Base-by-base conservation (phyloP, 78 protist species). In the Pelomyxa schiedti region DNA sequence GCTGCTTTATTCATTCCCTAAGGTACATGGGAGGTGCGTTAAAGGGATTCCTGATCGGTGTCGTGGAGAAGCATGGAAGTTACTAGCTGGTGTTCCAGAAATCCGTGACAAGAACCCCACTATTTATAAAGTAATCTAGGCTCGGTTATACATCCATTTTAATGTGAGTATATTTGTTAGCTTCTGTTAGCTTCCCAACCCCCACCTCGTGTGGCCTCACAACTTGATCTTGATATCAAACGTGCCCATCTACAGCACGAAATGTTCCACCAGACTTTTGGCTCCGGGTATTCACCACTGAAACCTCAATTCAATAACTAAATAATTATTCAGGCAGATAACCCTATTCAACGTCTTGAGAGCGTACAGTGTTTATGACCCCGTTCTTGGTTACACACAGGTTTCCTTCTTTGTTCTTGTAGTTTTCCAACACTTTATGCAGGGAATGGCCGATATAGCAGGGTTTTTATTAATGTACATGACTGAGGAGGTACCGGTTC, bases 401-500 rank as follows among this genome's bases (percentile, higher is more conserved):
- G 58, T n/a, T n/a, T n/a, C n/a, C n/a, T n/a, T n/a, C n/a, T n/a
- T n/a, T n/a, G n/a, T n/a, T n/a, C n/a, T n/a, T n/a, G n/a, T n/a
- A n/a, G n/a, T n/a, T n/a, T n/a, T n/a, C n/a, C n/a, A n/a, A n/a
- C n/a, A n/a, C n/a, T n/a, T n/a, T n/a, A 16, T 16, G 58, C 93
- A 88, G 75, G 89, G 93, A 8, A 81, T 88, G 88, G 53, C 78
- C 52, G 75, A 80, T 72, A 36, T 88, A 1, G 85, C 89, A 0
- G 84, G 86, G 22, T 39, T 81, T 8, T 41, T 84, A 5, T 75
- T 84, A 8, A 80, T 88, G 88, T 82, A 88, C 70, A 72, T 88
- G 82, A 30, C 41, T 28, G 89, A 88, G 9, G 92, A 88, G n/a
- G n/a, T n/a, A n/a, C n/a, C n/a, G n/a, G n/a, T n/a, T n/a, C n/a